phyloP scores from a whole-genome alignment of 2,329 filamentous ascomycete species.

The Proliferodiscus dingleyae region DNA sequence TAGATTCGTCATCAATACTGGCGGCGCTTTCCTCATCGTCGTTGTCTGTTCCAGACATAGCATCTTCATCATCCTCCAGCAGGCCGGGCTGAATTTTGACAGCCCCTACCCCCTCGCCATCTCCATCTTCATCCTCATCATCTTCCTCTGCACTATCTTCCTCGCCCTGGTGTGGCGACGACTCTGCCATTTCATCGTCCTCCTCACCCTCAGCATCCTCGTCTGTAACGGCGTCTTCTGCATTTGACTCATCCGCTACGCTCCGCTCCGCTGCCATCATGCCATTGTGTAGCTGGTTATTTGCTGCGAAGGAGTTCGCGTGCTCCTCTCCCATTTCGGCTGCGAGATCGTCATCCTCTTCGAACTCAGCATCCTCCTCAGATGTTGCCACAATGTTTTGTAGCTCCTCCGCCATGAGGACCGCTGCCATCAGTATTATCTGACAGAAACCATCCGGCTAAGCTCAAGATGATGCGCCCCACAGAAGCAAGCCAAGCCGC shows the following conservation, averaged over 20 bases:
- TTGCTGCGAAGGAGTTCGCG: slow-evolving; percentile 31
- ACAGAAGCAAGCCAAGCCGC: neutral
- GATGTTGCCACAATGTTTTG: slow-evolving; percentile 31
- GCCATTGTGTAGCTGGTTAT: slow-evolving; percentile 32
- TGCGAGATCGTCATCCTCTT: slow-evolving; percentile 31
- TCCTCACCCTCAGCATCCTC: slow-evolving; percentile 36
- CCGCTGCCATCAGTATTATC: slow-evolving; percentile 28
- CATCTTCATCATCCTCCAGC: slow-evolving; percentile 34
- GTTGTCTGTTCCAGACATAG: slow-evolving; percentile 25
- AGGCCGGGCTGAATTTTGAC: slow-evolving; percentile 32
- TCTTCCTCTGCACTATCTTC: slow-evolving; percentile 38
- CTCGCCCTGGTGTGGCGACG: slow-evolving; percentile 34
- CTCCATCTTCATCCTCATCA: slow-evolving; percentile 37
- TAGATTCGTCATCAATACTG: slow-evolving; percentile 40
- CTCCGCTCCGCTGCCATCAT: slow-evolving; percentile 24
- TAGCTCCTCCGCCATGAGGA: slow-evolving; percentile 29
- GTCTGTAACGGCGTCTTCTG: slow-evolving; percentile 25
- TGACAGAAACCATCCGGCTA: slow-evolving; percentile 20
- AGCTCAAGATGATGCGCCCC: neutral
- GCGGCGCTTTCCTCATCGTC: slow-evolving; percentile 29
- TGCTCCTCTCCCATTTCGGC: slow-evolving; percentile 25
- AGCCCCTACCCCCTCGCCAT: slow-evolving; percentile 31
- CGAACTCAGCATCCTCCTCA: slow-evolving; percentile 33
- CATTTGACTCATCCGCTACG: slow-evolving; percentile 31
- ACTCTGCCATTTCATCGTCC: slow-evolving; percentile 25